Base-by-base conservation (phyloP, 2,329 filamentous ascomycete species). In the Ceratocystis smalleyi region DNA sequence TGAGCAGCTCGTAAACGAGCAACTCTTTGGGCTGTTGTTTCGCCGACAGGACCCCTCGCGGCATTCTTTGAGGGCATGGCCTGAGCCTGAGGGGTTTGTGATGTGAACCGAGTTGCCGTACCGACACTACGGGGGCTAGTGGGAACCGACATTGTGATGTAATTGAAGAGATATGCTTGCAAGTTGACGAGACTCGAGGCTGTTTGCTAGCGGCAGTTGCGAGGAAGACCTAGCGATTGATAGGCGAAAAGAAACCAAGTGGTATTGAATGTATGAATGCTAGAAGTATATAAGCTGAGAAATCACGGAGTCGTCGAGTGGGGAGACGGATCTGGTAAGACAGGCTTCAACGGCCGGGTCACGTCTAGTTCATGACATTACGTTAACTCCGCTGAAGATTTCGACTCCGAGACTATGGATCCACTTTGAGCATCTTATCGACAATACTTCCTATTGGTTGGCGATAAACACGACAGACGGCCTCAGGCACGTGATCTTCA, bases 71-170 rank as follows among this genome's bases (percentile, higher is more conserved):
- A 71, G 51, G 79, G 74, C 72, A 87, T 88, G 69, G 83, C 83
- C 68, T 81, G 80, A 70, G 87, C 88, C 75, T 90, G 87, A 62
- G 76, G 76, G 66, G 77, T 76, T 65, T 75, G 77, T 64, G 76
- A 77, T 43, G 76, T 78, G 72, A 78, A 94, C 72, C 88, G 85
- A 70, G 89, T 94, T 69, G 89, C 88, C 73, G 91, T 88, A 70
- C 83, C 83, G 73, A 88, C 85, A 75, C 83, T 88, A 72, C 87
- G 85, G 67, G 86, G 80, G 68, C 76, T 77, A 55, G 77, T 74
- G 69, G 74, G 73, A 43, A 74, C 74, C 65, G 74, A 73, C 76
- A 77, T 78, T 70, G 66, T 66, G 47, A 30, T 47, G 24, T 12
- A 57, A 35, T 19, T 17, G 30, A 8, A 30, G 43, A 17, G 30